Conservation (phyloP, 805 yeast genomes). For the Candida chilensis region DNA sequence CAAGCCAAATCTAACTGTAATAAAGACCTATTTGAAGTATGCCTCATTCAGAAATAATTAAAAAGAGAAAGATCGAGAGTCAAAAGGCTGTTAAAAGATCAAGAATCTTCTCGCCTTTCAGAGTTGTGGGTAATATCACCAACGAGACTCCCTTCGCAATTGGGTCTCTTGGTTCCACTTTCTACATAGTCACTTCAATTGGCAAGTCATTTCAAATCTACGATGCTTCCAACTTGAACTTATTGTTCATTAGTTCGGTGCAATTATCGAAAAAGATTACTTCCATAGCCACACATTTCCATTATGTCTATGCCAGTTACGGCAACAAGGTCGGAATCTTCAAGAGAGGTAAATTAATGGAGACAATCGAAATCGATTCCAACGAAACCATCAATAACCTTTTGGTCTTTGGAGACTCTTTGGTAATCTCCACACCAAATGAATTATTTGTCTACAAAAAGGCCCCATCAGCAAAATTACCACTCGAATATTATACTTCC, state of each 20-base stretch:
- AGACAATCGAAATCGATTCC: constrained; percentile 19
- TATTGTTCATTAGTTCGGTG: constrained; percentile 76
- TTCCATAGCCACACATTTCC: constrained; percentile 71
- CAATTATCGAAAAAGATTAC: constrained; percentile 68
- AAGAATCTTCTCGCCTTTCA: constrained; percentile 70
- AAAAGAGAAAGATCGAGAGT: constrained; percentile 16
- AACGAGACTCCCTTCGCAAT: constrained; percentile 79
- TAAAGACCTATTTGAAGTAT: too few relatives aligned
- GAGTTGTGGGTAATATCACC: constrained; percentile 85
- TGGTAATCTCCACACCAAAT: constrained; percentile 45
- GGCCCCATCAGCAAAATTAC: constrained; percentile 29
- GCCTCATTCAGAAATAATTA: constrained; percentile 4
- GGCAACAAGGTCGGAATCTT: constrained; percentile 67
- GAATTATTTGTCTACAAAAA: constrained; percentile 17
- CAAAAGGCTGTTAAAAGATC: constrained; percentile 11
- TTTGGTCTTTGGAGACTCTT: constrained; percentile 67
- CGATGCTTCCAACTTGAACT: constrained; percentile 79
- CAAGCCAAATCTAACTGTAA: too few relatives aligned
- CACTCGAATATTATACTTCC: constrained; percentile 61
- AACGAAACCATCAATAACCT: constrained; percentile 35
- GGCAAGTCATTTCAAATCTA: constrained; percentile 88
- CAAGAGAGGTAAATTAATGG: constrained; percentile 62
- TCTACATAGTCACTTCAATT: constrained; percentile 81
- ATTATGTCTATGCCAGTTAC: constrained; percentile 72
- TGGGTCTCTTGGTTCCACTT: constrained; percentile 82